phyloP scores from a whole-genome alignment of 352 stramenopile species.

The Pythium biforme region DNA sequence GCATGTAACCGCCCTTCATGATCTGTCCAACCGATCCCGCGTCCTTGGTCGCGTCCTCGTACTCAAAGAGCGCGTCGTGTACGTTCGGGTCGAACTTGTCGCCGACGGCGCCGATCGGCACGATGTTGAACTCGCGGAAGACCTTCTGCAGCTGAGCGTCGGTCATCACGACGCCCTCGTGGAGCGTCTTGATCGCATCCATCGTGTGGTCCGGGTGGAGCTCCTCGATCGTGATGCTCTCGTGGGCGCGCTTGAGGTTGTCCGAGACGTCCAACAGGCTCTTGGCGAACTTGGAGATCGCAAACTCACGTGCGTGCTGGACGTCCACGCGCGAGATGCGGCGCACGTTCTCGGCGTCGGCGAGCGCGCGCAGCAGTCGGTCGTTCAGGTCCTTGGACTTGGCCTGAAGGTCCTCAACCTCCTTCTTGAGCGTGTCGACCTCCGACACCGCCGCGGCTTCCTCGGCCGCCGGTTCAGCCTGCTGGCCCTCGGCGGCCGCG shows the following conservation, averaged over 20 bases:
- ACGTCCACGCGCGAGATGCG: constrained; percentile 94
- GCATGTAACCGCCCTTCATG: constrained; percentile 95
- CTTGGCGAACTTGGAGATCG: constrained; percentile 97
- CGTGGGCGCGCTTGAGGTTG: constrained; percentile 95
- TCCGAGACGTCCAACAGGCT: constrained; percentile 96
- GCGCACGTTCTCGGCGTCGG: constrained; percentile 98
- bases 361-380: constrained; percentile 88
- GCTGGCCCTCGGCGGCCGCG: constrained; percentile 11
- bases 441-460: constrained; percentile 25
- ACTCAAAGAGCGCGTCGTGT: constrained; percentile 98
- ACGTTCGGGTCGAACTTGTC: constrained; percentile 98
- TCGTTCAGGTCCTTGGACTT: constrained; percentile 86
- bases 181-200: constrained; percentile 66
- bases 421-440: constrained; percentile 51
- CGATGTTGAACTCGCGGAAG: constrained; percentile 91
- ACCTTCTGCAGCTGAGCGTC: constrained; percentile 95
- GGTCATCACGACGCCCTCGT: constrained; percentile 94
- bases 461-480: constrained; percentile 15
- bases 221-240: constrained; percentile 79
- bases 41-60: constrained; percentile 88
- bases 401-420: constrained; percentile 68
- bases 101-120: constrained; percentile 89
- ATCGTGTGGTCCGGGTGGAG: constrained; percentile 69
- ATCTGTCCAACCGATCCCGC: constrained; percentile 94
- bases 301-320: constrained; percentile 92